Base-by-base conservation (phyloP, 306 rosid species). In the Malus asiatica region DNA sequence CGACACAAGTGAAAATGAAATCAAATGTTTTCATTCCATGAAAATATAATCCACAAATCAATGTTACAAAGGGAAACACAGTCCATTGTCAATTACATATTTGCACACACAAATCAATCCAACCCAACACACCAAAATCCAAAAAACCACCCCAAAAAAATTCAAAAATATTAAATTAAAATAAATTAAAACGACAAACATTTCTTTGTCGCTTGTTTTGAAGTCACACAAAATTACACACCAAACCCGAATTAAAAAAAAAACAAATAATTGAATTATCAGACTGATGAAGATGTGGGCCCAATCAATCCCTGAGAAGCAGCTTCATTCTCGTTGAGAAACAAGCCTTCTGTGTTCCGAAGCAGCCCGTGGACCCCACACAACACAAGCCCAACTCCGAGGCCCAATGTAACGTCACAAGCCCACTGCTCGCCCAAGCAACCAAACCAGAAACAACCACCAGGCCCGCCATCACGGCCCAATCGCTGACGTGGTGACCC, bases 301-400 rank as follows among this genome's bases (percentile, higher is more conserved):
- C 61, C 70, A 12, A 62, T 62, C 70, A 74, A 45, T 19, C 77
- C 61, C 6, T 66, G 55, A 8, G 45, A 77, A 8, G 32, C 63
- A 42, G 65, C 71, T 7, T 70, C 81, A 3, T 33, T 60, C 42
- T 60, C 71, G 13, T 63, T 33, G 58, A 78, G 81, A 51, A 63
- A 78, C 71, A 78, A 38, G 58, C 72, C 46, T 5, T 63, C 61
- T 2, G 73, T 25, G 45, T 78, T 57, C 29, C 29, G 8, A 18
- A 78, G 9, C 11, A 72, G 67, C 12, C 67, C 77, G 15, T 78
- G 82, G 40, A 78, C 23, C 20, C 48, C 77, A 32, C 40, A 78
- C 5, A 52, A 3, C 1, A 55, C 0, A 3, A 42, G 30, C 77
- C 73, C 77, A 38, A 25, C 25, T 12, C 52, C 57, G 0, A 53